Evolutionary conservation across 805 yeast genomes (phyloP).

Genomic region (Candida nitratophila): DNA sequence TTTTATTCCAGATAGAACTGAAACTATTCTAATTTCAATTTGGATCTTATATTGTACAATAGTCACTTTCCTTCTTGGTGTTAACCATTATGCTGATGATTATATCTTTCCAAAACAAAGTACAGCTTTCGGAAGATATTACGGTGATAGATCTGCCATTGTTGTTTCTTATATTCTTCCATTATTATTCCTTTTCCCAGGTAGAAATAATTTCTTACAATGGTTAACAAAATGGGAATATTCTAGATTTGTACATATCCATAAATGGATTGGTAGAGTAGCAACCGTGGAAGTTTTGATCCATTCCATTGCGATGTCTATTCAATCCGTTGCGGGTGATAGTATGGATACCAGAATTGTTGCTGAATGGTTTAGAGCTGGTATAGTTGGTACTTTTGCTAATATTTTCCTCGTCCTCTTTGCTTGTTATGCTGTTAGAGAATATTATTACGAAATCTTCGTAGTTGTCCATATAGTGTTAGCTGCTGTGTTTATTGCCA

Average conservation of each 20-base stretch:
- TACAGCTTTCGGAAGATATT: conserved; percentile 25
- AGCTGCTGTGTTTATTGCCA: conserved; percentile 44
- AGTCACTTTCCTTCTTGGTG: conserved; percentile 16
- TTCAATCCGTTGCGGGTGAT: conserved; percentile 16
- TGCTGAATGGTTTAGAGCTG: conserved; percentile 22
- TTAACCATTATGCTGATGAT: conserved; percentile 15
- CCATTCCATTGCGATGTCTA: conserved; percentile 31
- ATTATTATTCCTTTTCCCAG: conserved; percentile 47
- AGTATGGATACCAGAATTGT: conserved; percentile 20
- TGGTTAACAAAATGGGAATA: conserved; percentile 54
- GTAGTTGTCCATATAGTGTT: conserved; percentile 49
- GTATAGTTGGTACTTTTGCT: conserved; percentile 31
- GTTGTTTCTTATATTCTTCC: conserved; percentile 43
- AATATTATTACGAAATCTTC: conserved; percentile 53
- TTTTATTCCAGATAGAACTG: conserved; percentile 48
- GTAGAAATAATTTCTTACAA: conserved; percentile 55
- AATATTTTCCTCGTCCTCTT: conserved; percentile 37
- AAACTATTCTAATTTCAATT: conserved; percentile 32
- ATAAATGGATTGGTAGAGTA: conserved; percentile 49
- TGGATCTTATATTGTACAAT: conserved; percentile 26
- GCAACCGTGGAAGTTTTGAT: conserved; percentile 33
- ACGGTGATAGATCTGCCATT: conserved; percentile 49
- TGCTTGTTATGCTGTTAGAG: conserved; percentile 44
- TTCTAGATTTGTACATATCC: conserved; percentile 49
- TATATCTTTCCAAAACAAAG: conserved; percentile 9